These are phyloP conservation scores for Aureobasidium sp. DNA, from an alignment of 2,329 filamentous ascomycete species.

Conservation along the genomic window DNA sequence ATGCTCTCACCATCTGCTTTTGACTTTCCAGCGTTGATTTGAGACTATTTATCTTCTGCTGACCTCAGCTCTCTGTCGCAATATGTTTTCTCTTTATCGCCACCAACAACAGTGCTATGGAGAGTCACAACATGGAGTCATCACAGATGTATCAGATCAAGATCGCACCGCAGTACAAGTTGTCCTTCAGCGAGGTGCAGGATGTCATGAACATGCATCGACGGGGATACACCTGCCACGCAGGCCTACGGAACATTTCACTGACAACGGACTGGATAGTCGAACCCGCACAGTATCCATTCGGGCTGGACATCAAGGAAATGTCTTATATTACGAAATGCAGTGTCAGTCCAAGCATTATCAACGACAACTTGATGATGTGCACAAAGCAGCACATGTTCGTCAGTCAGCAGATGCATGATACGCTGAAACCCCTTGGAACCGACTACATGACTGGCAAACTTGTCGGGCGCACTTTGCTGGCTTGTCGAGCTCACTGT, in stretches of 20 bases:
- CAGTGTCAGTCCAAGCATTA: background rate
- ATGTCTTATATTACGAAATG: background rate
- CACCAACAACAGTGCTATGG: background rate
- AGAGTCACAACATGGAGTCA: background rate
- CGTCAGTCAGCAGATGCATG: background rate
- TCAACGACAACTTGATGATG: background rate
- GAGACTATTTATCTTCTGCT: background rate
- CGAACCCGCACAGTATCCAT: background rate
- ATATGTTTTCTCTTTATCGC: background rate
- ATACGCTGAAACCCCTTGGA: background rate
- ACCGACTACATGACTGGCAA: background rate
- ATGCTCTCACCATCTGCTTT: background rate
- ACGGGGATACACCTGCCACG: background rate
- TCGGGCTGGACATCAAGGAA: background rate
- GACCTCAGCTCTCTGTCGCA: background rate
- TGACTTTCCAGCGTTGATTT: background rate
- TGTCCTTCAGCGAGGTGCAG: background rate
- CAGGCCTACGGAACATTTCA: background rate
- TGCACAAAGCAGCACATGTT: background rate
- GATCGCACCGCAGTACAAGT: background rate
- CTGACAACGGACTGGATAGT: background rate
- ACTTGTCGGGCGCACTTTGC: background rate
- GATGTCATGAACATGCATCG: background rate
- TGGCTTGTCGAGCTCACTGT: background rate
- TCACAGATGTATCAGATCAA: background rate